Conservation (phyloP, 1,284 basidiomycete genomes). For the Rhodotorula sp. region DNA sequence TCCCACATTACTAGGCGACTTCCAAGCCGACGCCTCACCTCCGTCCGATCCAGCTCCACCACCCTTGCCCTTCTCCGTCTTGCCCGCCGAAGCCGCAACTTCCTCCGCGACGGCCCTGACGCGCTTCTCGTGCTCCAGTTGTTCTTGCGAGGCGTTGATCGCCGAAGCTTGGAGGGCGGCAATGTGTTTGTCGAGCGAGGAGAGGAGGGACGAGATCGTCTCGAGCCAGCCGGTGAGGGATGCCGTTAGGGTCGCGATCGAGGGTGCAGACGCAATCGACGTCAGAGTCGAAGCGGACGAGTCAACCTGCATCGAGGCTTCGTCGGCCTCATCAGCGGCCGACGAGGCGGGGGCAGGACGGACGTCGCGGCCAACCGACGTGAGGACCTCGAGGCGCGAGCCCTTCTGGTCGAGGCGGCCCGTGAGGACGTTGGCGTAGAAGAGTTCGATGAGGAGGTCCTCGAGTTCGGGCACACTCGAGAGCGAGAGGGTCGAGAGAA, state of each 20-base stretch:
- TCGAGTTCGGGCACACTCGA: slow-evolving; percentile 79
- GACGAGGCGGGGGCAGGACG: not conserved
- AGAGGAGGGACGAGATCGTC: slow-evolving; percentile 19
- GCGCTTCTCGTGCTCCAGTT: slow-evolving; percentile 58
- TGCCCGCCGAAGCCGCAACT: not conserved
- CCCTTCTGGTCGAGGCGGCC: slow-evolving; percentile 90
- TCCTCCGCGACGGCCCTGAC: slow-evolving; percentile 56
- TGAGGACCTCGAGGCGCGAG: slow-evolving; percentile 81
- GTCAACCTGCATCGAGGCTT: slow-evolving; percentile 28
- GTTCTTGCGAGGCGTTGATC: not conserved
- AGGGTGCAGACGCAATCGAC: not conserved
- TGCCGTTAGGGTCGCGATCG: not conserved
- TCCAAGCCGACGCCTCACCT: no score
- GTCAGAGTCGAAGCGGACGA: not conserved
- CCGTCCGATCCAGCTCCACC: not conserved
- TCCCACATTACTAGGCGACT: no score
- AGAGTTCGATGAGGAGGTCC: slow-evolving; percentile 90
- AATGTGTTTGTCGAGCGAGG: slow-evolving; percentile 29
- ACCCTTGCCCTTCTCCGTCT: not conserved
- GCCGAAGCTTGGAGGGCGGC: slow-evolving; percentile 10
- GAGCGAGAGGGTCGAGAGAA: slow-evolving; percentile 68
- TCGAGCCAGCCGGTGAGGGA: slow-evolving; percentile 11
- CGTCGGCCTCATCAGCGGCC: not conserved
- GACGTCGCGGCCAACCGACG: slow-evolving; percentile 84
- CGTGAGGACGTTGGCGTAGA: slow-evolving; percentile 81